phyloP scores from a whole-genome alignment of 345 rosid genomes.

The Isatis tinctoria region DNA sequence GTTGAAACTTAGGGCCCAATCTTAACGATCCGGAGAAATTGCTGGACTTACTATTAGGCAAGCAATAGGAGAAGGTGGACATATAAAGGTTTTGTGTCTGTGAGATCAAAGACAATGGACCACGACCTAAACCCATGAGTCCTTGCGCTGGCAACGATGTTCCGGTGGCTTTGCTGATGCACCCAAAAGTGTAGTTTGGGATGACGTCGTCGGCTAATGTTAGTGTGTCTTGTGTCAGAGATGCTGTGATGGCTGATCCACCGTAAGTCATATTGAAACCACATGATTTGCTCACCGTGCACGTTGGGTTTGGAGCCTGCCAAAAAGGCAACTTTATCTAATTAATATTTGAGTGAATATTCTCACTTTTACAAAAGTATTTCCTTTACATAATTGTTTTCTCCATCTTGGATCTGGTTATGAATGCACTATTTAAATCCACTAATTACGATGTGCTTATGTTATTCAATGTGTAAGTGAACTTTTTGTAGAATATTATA shows the following conservation, averaged over 20 bases:
- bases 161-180: slow-evolving; percentile 65
- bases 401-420: slow-evolving; percentile 21
- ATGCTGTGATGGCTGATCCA: slow-evolving; percentile 60
- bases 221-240: slow-evolving; percentile 61
- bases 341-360: not conserved
- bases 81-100: slow-evolving; percentile 68
- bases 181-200: slow-evolving; percentile 76
- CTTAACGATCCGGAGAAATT: slow-evolving; percentile 85
- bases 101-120: slow-evolving; percentile 71
- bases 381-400: not conserved
- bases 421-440: not conserved
- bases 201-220: slow-evolving; percentile 54
- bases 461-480: not conserved
- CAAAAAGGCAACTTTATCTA: not conserved
- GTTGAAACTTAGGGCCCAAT: slow-evolving; percentile 80
- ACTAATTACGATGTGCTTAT: not conserved
- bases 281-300: slow-evolving; percentile 57
- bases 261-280: slow-evolving; percentile 81
- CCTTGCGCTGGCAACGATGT: slow-evolving; percentile 82
- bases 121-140: slow-evolving; percentile 80
- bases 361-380: not conserved
- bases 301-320: slow-evolving; percentile 68
- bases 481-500: not conserved
- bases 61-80: slow-evolving; percentile 86
- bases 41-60: slow-evolving; percentile 68